phyloP scores from a whole-genome alignment of 2,329 filamentous ascomycete species.

The Sclerotinia spermophila region DNA sequence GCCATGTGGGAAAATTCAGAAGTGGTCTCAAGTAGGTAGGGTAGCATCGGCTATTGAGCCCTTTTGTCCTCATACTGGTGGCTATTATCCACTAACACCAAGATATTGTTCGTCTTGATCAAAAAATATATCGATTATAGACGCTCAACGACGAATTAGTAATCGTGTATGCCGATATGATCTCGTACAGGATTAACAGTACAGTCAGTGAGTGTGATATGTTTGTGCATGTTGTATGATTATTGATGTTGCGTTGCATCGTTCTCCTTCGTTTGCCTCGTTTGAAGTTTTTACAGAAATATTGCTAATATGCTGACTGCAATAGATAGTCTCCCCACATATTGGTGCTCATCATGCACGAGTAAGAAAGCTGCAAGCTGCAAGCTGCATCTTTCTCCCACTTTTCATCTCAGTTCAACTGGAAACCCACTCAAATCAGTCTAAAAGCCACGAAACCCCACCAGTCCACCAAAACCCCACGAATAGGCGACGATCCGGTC shows the following conservation, averaged over 20 bases:
- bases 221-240: neutral
- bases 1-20: conserved; percentile 6
- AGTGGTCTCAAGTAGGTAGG: neutral
- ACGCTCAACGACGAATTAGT: neutral
- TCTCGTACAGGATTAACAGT: neutral
- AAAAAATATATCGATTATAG: conserved; percentile 1
- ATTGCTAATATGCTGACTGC: conserved; percentile 11
- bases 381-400: conserved; percentile 1
- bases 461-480: conserved; percentile 18
- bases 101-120: neutral
- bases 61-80: neutral
- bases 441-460: neutral
- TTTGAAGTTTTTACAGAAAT: conserved; percentile 2
- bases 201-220: conserved; percentile 10
- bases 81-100: neutral
- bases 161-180: neutral
- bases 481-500: conserved; percentile 18
- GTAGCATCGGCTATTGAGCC: conserved; percentile 5
- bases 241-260: conserved; percentile 11
- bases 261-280: neutral
- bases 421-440: neutral
- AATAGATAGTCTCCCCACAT: conserved; percentile 7
- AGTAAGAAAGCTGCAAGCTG: conserved; percentile 13
- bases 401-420: neutral
- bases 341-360: conserved; percentile 6